phyloP scores from a whole-genome alignment of 495 filamentous ascomycete species.

The Podospora pseudocomata region DNA sequence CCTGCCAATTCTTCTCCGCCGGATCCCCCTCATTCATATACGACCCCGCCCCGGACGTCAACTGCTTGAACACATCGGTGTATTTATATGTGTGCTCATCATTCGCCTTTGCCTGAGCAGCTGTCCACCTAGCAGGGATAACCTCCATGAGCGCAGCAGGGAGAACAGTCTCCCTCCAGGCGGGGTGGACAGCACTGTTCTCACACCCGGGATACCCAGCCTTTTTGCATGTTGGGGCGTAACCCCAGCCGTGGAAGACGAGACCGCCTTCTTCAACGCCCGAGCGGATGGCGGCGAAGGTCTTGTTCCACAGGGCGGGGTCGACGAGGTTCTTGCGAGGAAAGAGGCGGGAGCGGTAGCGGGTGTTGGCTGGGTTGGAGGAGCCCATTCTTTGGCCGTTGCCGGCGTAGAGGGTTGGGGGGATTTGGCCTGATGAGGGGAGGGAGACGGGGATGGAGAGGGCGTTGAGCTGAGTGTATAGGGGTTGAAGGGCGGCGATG shows the following conservation, averaged over 20 bases:
- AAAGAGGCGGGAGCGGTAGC: slow-evolving; percentile 51
- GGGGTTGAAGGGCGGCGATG: slow-evolving; percentile 43
- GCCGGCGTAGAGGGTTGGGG: slow-evolving; percentile 26
- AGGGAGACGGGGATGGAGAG: slow-evolving; percentile 32
- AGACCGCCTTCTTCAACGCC: slow-evolving; percentile 45
- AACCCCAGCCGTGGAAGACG: slow-evolving; percentile 46
- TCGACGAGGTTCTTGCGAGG: slow-evolving; percentile 47
- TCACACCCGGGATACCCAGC: slow-evolving; percentile 38
- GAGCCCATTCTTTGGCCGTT: slow-evolving; percentile 12
- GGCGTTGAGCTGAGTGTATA: slow-evolving; percentile 39
- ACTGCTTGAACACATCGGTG: slow-evolving; percentile 33
- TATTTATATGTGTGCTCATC: slow-evolving; percentile 26
- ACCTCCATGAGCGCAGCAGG: slow-evolving; percentile 47
- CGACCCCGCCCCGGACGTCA: slow-evolving; percentile 37
- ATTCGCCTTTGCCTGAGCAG: slow-evolving; percentile 25
- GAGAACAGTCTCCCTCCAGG: slow-evolving; percentile 52
- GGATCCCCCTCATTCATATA: slow-evolving; percentile 54
- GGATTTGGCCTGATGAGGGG: slow-evolving; percentile 17
- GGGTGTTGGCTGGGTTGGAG: slow-evolving; percentile 30
- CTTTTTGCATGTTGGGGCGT: slow-evolving; percentile 27
- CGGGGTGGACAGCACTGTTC: slow-evolving; percentile 51
- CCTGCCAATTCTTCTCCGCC: slow-evolving; percentile 54
- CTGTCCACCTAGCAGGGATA: slow-evolving; percentile 26
- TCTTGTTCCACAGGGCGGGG: slow-evolving; percentile 43
- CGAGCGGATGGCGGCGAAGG: slow-evolving; percentile 43